A percentile compares a stretch with the other conserved stretches of the same genome.
Conservation (phyloP, 805 yeast species). For the Teunomyces kruisii region DNA sequence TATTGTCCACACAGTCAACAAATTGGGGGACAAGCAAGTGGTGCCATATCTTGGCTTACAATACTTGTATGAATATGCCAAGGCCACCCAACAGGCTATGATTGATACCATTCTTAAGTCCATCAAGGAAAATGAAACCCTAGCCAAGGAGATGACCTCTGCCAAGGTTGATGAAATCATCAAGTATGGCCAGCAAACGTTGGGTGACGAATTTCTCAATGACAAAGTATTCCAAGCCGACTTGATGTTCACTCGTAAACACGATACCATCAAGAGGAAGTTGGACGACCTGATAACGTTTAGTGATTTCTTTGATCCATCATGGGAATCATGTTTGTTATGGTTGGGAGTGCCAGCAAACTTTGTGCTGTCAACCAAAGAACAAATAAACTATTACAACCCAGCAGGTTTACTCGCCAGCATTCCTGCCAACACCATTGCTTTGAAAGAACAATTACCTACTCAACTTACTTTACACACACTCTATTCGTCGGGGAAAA, state of each 20-base stretch:
- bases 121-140: slow-evolving; percentile 63
- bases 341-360: slow-evolving; percentile 42
- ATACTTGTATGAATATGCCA: slow-evolving; percentile 68
- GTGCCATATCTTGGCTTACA: slow-evolving; percentile 62
- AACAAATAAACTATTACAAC: slow-evolving; percentile 31
- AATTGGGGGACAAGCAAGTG: slow-evolving; percentile 51
- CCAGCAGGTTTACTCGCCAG: slow-evolving; percentile 30
- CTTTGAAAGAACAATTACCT: slow-evolving; percentile 33
- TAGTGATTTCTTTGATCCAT: slow-evolving; percentile 79
- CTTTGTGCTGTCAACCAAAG: slow-evolving; percentile 23
- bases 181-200: slow-evolving; percentile 56
- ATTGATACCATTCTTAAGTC: slow-evolving; percentile 62
- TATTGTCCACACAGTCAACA: slow-evolving; percentile 51
- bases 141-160: slow-evolving; percentile 63
- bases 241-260: slow-evolving; percentile 78
- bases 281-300: slow-evolving; percentile 61
- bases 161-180: slow-evolving; percentile 63
- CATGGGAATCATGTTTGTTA: slow-evolving; percentile 56
- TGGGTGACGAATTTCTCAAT: slow-evolving; percentile 61
- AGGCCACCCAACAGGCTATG: slow-evolving; percentile 65
- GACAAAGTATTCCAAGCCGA: slow-evolving; percentile 66
- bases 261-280: slow-evolving; percentile 59
- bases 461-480: slow-evolving; percentile 42
- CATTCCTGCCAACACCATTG: slow-evolving; percentile 28
- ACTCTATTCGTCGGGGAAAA: slow-evolving; percentile 37